Evolutionary conservation across 345 rosid genomes (phyloP).

Genomic region (rapeseed (Brassica napus)): Da-Ae NC_063442.1:7602501-7603000

Average conservation of each 20-base stretch:
- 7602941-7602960: not conserved
- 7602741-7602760: not conserved
- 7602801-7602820: not conserved
- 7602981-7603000: not conserved
- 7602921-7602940: not conserved
- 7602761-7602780: not conserved
- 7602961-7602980: not conserved
- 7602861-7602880: not conserved
- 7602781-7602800: not conserved
- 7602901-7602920: not conserved
- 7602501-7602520: slow-evolving; percentile 70
- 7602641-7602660: slow-evolving; percentile 36
- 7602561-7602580: slow-evolving; percentile 74
- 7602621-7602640: slow-evolving; percentile 65
- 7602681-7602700: not conserved
- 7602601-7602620: slow-evolving; percentile 87
- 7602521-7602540: slow-evolving; percentile 66
- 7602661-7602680: not conserved
- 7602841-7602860: not conserved
- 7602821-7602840: not conserved
- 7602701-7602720: not conserved
- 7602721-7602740: not conserved
- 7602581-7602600: slow-evolving; percentile 82
- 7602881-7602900: not conserved
- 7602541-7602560: slow-evolving; percentile 85